Conservation (phyloP, 169 alveolate genomes). For the Perkinsus olseni region DNA sequence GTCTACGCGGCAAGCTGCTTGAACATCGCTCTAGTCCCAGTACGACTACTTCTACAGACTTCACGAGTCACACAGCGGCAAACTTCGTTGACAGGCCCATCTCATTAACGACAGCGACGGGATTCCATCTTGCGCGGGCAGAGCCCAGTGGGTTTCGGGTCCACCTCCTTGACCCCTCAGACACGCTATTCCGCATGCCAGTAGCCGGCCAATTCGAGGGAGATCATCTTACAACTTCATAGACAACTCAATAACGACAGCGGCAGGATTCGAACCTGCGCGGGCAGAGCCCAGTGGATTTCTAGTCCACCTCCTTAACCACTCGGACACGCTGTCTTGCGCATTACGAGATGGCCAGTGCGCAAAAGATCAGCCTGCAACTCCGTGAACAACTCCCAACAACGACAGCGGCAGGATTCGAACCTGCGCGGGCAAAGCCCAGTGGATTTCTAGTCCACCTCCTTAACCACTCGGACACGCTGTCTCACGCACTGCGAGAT, state of each 20-base stretch:
- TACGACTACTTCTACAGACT: too few species aligned
- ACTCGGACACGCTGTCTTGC: constrained; percentile 75
- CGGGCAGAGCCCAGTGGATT: constrained; percentile 85
- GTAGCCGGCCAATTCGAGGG: too few species aligned
- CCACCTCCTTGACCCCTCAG: constrained; percentile 75
- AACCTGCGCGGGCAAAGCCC: constrained; percentile 93
- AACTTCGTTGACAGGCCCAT: too few species aligned
- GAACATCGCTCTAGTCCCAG: too few species aligned
- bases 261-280: constrained; percentile 91
- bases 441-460: constrained; percentile 71
- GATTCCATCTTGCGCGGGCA: constrained; percentile 92
- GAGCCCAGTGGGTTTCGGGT: constrained; percentile 79
- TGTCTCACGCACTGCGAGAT: too few species aligned
- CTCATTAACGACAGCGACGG: constrained; percentile 70
- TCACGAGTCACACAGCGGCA: too few species aligned
- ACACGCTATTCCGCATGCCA: constrained; percentile 70
- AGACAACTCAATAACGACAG: too few species aligned
- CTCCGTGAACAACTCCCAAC: too few species aligned
- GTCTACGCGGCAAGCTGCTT: too few species aligned
- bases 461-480: constrained; percentile 76
- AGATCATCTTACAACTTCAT: too few species aligned
- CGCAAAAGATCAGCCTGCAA: too few species aligned
- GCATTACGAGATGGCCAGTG: too few species aligned
- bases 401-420: constrained; percentile 87
- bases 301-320: constrained; percentile 75